phyloP scores from a whole-genome alignment of 2,329 filamentous ascomycete genomes.

The Penicillium sumatraense region DNA sequence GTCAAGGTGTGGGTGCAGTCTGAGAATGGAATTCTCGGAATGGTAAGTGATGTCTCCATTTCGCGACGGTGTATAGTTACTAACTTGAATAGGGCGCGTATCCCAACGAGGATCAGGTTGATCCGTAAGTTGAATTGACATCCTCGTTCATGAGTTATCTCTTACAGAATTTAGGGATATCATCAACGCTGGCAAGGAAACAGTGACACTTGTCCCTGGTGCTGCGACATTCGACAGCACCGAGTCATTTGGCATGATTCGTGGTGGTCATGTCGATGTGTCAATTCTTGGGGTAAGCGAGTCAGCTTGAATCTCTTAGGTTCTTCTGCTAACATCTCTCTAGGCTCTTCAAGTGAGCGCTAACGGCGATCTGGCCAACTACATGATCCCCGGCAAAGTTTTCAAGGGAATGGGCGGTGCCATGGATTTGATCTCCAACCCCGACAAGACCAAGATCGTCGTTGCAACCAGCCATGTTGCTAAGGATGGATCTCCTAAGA shows the following conservation, averaged over 20 bases:
- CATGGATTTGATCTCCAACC: conserved; percentile 75
- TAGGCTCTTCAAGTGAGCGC: conserved; percentile 76
- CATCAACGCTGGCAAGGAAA: conserved; percentile 88
- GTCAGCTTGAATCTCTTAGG: too few relatives aligned
- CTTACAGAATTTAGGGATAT: conserved; percentile 58
- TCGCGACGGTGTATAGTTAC: not conserved
- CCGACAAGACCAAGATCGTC: conserved; percentile 72
- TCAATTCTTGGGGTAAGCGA: conserved; percentile 71
- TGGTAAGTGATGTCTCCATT: conserved; percentile 47
- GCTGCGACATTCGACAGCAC: conserved; percentile 78
- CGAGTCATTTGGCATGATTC: conserved; percentile 87
- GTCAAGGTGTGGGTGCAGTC: conserved; percentile 82
- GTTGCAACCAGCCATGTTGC: conserved; percentile 72
- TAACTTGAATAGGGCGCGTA: conserved; percentile 63
- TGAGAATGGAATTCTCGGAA: conserved; percentile 84
- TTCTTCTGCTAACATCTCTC: not conserved
- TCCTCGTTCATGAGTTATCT: not conserved
- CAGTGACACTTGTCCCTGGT: conserved; percentile 77
- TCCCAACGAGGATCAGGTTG: conserved; percentile 71
- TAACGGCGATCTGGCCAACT: conserved; percentile 80
- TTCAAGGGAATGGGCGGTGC: conserved; percentile 85
- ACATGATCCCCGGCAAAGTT: conserved; percentile 87
- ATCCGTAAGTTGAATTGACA: conserved; percentile 52
- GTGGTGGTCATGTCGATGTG: conserved; percentile 81
- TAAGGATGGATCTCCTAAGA: conserved; percentile 70